A percentile compares a stretch with the other conserved stretches of the same genome.
Evolutionary conservation across 73 alveolate species (phyloP).

Genomic region (Paramecium sexaurelia): DNA sequence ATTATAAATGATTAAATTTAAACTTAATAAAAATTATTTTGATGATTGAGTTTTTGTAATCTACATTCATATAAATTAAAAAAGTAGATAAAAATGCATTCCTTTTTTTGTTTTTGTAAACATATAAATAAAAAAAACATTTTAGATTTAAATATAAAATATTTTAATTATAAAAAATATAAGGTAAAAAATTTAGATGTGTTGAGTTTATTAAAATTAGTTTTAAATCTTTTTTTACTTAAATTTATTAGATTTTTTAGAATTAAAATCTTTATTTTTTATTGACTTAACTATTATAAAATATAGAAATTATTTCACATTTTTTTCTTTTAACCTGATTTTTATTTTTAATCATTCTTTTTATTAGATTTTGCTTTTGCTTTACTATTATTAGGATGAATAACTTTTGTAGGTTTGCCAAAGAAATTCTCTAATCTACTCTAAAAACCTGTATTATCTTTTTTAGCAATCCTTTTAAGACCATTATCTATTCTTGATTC

Average conservation of each 20-base stretch:
- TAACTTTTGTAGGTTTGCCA: conserved; percentile 25
- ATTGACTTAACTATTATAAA: background rate
- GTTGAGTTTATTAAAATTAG: no score
- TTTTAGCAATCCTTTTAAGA: background rate
- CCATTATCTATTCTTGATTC: conserved; percentile 49
- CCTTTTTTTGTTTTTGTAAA: no score
- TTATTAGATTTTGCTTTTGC: background rate
- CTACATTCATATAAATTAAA: no score
- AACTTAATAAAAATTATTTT: background rate
- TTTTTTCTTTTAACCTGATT: background rate
- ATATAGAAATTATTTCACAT: background rate
- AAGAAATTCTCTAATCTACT: conserved; percentile 37
- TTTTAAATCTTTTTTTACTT: no score
- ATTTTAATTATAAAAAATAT: no score
- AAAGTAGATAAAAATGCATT: no score
- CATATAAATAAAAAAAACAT: no score
- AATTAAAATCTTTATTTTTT: no score
- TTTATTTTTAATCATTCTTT: background rate
- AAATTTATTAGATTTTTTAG: no score
- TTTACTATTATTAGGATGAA: conserved; percentile 5
- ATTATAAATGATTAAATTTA: background rate
- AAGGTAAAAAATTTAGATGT: no score
- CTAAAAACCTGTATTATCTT: background rate
- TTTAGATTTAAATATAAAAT: no score
- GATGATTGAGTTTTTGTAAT: background rate